Percentiles rank a stretch among this genome's conserved stretches.
These are phyloP conservation scores for Cordyceps farinosa DNA, from an alignment of 2,329 filamentous ascomycete species.

Conservation along the genomic window DNA sequence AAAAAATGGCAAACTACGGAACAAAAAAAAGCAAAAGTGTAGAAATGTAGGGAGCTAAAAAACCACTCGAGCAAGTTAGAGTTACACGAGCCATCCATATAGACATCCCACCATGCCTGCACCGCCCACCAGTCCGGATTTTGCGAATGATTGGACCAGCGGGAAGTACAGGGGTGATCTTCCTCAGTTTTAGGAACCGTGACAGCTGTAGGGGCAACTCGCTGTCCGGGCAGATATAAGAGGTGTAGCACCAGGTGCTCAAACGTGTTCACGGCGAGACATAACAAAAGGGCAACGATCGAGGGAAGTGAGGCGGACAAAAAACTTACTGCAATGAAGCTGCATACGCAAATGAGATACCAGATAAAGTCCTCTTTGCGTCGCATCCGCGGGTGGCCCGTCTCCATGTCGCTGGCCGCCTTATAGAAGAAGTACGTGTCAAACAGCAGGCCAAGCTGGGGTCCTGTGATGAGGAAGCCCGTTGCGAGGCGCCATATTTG, in stretches of 20 bases:
- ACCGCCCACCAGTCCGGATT: constrained; percentile 59
- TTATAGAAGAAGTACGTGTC: constrained; percentile 75
- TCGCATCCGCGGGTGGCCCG: constrained; percentile 65
- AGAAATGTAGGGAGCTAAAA: constrained; percentile 60
- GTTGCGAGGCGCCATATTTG: constrained; percentile 43
- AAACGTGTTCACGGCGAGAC: constrained; percentile 15
- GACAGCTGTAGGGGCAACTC: constrained; percentile 62
- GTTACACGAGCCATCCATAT: constrained; percentile 64
- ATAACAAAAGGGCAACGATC: constrained; percentile 17
- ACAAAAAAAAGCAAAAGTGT: constrained; percentile 16
- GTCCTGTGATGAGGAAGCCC: constrained; percentile 40
- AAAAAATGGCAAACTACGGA: constrained; percentile 20
- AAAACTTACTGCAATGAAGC: constrained; percentile 72
- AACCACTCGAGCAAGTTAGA: constrained; percentile 58
- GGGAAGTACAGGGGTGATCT: constrained; percentile 68
- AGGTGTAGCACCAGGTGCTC: constrained; percentile 35
- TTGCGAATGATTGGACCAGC: constrained; percentile 65
- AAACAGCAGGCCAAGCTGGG: constrained; percentile 54
- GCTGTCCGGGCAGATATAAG: constrained; percentile 79
- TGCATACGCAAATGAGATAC: constrained; percentile 72
- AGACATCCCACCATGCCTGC: constrained; percentile 73
- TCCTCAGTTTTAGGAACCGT: constrained; percentile 82
- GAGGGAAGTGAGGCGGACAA: constrained; percentile 24
- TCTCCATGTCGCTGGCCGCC: constrained; percentile 73
- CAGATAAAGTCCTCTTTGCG: constrained; percentile 75